Conservation (phyloP, 1,284 basidiomycete species). For the Peniophora sp. region DNA sequence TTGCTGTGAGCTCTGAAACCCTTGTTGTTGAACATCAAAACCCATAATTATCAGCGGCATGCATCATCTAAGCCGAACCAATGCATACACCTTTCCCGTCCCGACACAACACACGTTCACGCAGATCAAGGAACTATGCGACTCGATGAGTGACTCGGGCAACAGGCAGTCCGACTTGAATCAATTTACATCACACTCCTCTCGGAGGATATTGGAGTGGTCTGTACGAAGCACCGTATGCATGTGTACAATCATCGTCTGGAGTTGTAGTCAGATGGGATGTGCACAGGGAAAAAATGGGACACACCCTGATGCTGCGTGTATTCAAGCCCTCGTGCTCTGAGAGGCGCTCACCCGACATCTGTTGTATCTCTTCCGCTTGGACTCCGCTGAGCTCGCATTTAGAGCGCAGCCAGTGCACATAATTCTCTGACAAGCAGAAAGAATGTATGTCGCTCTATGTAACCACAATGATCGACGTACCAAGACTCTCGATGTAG, state of each 20-base stretch:
- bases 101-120: background rate
- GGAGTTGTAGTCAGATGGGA: too few species aligned
- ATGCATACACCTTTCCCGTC: background rate
- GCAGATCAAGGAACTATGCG: background rate
- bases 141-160: background rate
- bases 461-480: too few species aligned
- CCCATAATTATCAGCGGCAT: too few species aligned
- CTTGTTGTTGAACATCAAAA: too few species aligned
- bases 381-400: conserved; percentile 39
- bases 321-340: conserved; percentile 44
- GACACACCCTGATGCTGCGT: conserved; percentile 38
- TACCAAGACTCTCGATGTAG: conserved; percentile 56
- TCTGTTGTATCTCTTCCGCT: conserved; percentile 45
- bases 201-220: conserved; percentile 37
- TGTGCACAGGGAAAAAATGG: too few species aligned
- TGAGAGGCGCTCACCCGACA: too few species aligned
- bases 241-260: conserved; percentile 57
- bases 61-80: too few species aligned
- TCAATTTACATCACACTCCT: conserved; percentile 44
- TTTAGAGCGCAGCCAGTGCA: conserved; percentile 57
- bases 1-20: too few species aligned
- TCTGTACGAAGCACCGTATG: conserved; percentile 42
- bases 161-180: background rate
- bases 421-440: conserved; percentile 39
- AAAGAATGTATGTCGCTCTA: too few species aligned